A percentile compares a stretch with the other conserved stretches of the same genome.
Conservation (phyloP, 768 basidiomycete species). For the Boletus insuetus region DNA sequence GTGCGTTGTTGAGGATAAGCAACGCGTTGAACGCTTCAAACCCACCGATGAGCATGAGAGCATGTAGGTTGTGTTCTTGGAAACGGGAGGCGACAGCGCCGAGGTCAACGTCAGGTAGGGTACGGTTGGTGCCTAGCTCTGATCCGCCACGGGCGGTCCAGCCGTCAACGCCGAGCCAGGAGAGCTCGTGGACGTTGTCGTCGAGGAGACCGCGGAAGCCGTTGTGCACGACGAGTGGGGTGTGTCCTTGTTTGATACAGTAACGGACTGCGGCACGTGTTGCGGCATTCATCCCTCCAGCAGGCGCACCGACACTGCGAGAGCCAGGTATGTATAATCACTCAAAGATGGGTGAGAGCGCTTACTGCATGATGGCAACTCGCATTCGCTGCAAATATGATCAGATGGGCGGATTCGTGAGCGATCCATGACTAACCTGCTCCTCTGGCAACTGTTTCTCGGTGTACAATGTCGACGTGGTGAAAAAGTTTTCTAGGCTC, state of each 20-base stretch:
- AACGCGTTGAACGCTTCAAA: constrained; percentile 92
- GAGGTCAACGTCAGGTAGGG: constrained; percentile 80
- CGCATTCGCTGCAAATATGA: constrained; percentile 58
- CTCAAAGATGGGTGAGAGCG: not conserved
- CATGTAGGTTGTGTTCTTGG: constrained; percentile 79
- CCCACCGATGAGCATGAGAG: constrained; percentile 86
- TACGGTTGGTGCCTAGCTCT: constrained; percentile 95
- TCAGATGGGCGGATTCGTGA: constrained; percentile 6
- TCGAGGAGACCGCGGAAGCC: constrained; percentile 95
- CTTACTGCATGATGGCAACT: constrained; percentile 83
- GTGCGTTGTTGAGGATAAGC: constrained; percentile 71
- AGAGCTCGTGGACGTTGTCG: constrained; percentile 78
- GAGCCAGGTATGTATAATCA: not conserved
- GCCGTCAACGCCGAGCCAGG: constrained; percentile 95
- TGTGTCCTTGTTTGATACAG: constrained; percentile 90
- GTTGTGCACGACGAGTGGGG: constrained; percentile 89
- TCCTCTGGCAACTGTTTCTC: constrained; percentile 49
- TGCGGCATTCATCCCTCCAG: constrained; percentile 97
- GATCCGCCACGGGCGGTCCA: constrained; percentile 97
- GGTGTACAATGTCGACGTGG: constrained; percentile 62
- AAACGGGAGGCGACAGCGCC: constrained; percentile 89
- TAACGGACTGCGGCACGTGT: constrained; percentile 82
- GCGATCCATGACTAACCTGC: constrained; percentile 35
- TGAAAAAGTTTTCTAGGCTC: constrained; percentile 79
- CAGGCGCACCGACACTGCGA: constrained; percentile 88